Conservation (phyloP, 75 land plant genomes). For the Pinus albicaulis region DNA sequence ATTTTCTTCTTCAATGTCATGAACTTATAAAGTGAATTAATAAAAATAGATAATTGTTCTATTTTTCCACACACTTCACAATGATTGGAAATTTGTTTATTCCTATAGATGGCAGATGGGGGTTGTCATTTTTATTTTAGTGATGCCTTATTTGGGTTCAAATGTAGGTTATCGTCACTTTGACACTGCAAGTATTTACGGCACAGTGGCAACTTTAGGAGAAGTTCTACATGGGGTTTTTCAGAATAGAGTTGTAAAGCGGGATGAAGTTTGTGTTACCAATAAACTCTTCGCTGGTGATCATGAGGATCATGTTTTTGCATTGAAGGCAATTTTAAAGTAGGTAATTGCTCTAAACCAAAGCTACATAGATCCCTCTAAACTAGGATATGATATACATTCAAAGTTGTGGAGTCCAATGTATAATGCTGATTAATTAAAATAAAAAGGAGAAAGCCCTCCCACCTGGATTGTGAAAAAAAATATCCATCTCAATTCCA, state of each 20-base stretch:
- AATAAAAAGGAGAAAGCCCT: too few species aligned
- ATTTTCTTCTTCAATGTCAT: background rate
- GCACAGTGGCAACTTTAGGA: constrained; percentile 37
- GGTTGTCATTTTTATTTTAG: too few species aligned
- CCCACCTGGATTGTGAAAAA: too few species aligned
- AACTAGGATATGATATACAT: too few species aligned
- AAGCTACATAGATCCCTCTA: too few species aligned
- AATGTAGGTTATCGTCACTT: constrained; percentile 62
- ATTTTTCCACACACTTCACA: too few species aligned
- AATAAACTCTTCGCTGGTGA: constrained; percentile 33
- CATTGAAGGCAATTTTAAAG: constrained; percentile 36
- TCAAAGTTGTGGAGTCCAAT: too few species aligned
- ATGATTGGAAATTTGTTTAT: too few species aligned
- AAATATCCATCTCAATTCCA: too few species aligned
- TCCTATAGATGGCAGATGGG: too few species aligned
- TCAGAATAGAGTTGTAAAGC: constrained; percentile 11
- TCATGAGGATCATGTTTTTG: constrained; percentile 40
- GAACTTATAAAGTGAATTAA: background rate
- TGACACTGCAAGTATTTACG: constrained; percentile 43
- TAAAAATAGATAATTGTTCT: background rate
- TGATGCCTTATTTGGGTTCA: too few species aligned
- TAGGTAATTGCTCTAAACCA: constrained; percentile 1
- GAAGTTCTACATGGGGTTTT: constrained; percentile 37
- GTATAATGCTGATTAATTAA: too few species aligned
- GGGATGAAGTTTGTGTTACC: constrained; percentile 54